Evolutionary conservation across 805 yeast species (phyloP), one percentile per base, ranked within the genome.

Genomic region (Zygosaccharomyces kombuchaensis): DNA sequence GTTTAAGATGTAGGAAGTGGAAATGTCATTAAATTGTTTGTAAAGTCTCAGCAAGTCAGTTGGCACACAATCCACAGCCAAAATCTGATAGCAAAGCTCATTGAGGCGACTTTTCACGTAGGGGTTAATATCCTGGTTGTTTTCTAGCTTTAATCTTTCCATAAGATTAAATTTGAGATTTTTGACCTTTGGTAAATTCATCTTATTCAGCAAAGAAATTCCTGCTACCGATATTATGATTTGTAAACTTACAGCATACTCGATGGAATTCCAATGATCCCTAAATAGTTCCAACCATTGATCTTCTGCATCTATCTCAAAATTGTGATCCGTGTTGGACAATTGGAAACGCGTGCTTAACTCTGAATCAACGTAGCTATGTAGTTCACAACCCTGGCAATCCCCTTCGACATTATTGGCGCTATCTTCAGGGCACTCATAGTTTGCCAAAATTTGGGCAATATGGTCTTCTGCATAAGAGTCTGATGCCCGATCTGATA

Each of bases 181-280:
- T 14, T 38, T 35, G 9, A 53, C 19, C 14, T 36, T 32, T n/a
- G 42, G 55, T 17, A 64, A 39, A 17, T 42, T 48, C 46, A 57
- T 60, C 36, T 49, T 55, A 46, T 61, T 61, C 9, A 60, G 39
- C 2, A 60, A 12, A 2, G 67, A 62, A 9, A 46, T 35, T 23
- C 48, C 50, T 9, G 54, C 27, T 14, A 64, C 44, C 8, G 56
- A 52, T 2, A 64, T 25, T 4, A 63, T 45, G 12, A 63, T 53
- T 22, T 61, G 62, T 19, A 54, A 27, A n/a, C 51, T 36, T 4
- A 53, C 31, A 6, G 52, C 47, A 29, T 50, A 48, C 16, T 46
- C 47, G 10, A 34, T 29, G 2, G 46, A 43, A n/a, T 44, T 27
- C 44, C 44, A 42, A 23, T 27, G 37, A 25, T 31, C 27, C 9